Evolutionary conservation across 164 flowering plant genomes (phyloP).

Genomic region (Echeveria elegans): DNA sequence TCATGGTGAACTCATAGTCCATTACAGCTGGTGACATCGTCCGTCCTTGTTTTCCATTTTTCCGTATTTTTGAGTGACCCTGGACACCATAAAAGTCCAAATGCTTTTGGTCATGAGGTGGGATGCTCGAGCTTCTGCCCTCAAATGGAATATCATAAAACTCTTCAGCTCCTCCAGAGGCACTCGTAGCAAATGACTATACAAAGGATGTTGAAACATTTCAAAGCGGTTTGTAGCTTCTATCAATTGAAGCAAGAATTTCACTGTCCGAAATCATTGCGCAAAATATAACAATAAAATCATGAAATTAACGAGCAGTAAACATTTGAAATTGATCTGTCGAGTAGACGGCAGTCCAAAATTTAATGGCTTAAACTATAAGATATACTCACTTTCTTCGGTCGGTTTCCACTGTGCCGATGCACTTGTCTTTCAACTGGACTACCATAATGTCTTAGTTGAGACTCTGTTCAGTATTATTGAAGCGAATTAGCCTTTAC

Average conservation of each 20-base stretch:
- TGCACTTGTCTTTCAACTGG: neutral
- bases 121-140: neutral
- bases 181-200: neutral
- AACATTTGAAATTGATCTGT: too few species aligned
- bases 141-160: neutral
- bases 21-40: neutral
- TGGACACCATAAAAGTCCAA: neutral
- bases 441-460: conserved; percentile 2
- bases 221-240: too few species aligned
- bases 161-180: neutral
- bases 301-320: too few species aligned
- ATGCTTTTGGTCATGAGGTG: neutral
- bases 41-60: neutral
- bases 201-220: neutral
- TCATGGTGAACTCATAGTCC: neutral
- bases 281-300: too few species aligned
- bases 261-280: too few species aligned
- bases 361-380: too few species aligned
- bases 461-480: neutral
- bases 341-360: too few species aligned
- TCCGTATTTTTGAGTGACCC: neutral
- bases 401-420: neutral
- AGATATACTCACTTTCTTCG: neutral
- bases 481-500: neutral
- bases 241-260: too few species aligned